phyloP scores from a whole-genome alignment of 1,284 basidiomycete genomes.

The Microbotryomycetes sp. region DNA sequence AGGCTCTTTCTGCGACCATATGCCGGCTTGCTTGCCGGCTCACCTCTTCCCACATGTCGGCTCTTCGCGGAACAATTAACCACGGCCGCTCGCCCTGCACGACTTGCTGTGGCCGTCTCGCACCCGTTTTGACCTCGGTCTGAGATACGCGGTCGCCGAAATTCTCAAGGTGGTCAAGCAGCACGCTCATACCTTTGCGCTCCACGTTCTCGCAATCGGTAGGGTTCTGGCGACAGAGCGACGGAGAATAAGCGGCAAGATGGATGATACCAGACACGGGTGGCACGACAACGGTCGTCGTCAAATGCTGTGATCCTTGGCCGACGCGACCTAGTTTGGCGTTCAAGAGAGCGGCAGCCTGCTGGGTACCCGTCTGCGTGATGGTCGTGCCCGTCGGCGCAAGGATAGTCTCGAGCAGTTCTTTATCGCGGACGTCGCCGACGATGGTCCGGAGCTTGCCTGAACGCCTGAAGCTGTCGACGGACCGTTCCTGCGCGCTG shows the following conservation, averaged over 20 bases:
- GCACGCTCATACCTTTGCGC: slow-evolving; percentile 17
- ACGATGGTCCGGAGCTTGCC: slow-evolving; percentile 31
- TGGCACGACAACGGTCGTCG: slow-evolving; percentile 22
- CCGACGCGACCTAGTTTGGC: slow-evolving; percentile 15
- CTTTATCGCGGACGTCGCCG: slow-evolving; percentile 28
- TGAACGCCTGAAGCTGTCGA: slow-evolving; percentile 24
- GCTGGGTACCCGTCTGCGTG: slow-evolving; percentile 6
- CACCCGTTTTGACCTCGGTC: slow-evolving; percentile 1
- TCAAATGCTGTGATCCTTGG: slow-evolving; percentile 22
- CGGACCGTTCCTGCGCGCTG: slow-evolving; percentile 25
- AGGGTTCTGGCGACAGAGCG: slow-evolving; percentile 23
- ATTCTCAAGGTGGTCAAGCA: slow-evolving; percentile 15
- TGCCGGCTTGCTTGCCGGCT: background rate
- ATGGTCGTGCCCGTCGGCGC: slow-evolving; percentile 5
- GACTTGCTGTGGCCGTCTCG: background rate
- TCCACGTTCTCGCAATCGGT: slow-evolving; percentile 32
- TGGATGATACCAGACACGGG: slow-evolving; percentile 33
- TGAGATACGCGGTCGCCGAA: background rate
- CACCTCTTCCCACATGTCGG: slow-evolving; percentile 28
- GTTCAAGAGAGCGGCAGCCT: slow-evolving; percentile 13
- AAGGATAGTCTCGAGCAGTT: slow-evolving; percentile 18
- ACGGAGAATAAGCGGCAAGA: slow-evolving; percentile 31
- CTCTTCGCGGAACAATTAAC: slow-evolving; percentile 29
- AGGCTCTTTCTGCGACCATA: background rate
- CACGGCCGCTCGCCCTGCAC: slow-evolving; percentile 24